Base-by-base conservation (phyloP, 352 stramenopile genomes). In the Nothophytophthora sp. region DNA sequence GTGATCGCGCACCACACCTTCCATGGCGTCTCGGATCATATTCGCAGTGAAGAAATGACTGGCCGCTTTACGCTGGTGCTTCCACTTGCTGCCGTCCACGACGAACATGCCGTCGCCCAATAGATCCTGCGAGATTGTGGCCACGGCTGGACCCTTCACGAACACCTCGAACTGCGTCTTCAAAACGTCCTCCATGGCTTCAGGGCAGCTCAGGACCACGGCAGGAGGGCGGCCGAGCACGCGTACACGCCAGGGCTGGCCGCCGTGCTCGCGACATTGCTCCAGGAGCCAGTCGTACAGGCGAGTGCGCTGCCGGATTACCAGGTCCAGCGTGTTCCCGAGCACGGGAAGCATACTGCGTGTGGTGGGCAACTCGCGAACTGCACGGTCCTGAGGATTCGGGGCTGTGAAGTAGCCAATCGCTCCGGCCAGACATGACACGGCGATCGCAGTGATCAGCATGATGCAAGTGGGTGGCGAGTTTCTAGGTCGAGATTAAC, bases 21-120 rank as follows among this genome's bases (percentile, higher is more conserved):
- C 59, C 73, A 89, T 82, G 12, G 55, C 64, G 22, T 81, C 57
- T 39, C 58, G 52, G 50, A 90, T 76, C 67, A 69, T 81, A 25
- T 70, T 64, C 46, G 68, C 71, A 4, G 79, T 89, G 39, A 96
- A 96, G 16, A 98, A 90, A 45, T 96, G 86, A 40, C 86, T 96
- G 42, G 86, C 88, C 18, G 67, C 82, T 62, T 94, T 96, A 55
- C 85, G 81, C 46, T 96, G 87, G 45, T 76, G 51, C 20, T 66
- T 66, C 87, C 87, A 96, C 20, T 58, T 50, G 16, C 41, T 56
- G 19, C 84, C 81, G 59, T 96, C 82, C 10, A 76, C 42, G 6
- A 51, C 66, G 41, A 95, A 89, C 48, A 96, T 93, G 36, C 86
- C 85, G 6, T 81, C 55, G 22, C 85, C 85, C 23, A 96, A 77